Base-by-base conservation (phyloP, 2,329 filamentous ascomycete genomes). In the Colletotrichum eleusines region DNA sequence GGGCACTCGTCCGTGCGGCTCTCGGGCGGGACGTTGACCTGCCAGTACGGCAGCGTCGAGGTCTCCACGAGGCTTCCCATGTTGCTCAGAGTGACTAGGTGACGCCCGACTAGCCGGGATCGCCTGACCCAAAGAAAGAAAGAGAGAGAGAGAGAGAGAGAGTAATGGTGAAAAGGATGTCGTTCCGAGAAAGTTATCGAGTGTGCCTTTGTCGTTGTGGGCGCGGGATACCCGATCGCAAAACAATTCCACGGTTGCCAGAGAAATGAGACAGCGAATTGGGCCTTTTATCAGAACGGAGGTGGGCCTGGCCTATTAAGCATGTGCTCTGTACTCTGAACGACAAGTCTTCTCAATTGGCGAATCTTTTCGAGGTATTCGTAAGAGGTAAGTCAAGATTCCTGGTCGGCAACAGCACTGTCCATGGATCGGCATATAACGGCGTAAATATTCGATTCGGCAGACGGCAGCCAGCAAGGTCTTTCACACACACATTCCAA, bases 1-100 rank as follows among this genome's bases (percentile, higher is more conserved):
- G 95, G 95, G 77, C 94, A 97, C 63, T 90, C 84, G 2, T 80
- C 75, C 0, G 90, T 89, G 78, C 91, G 89, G 73, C 91, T 81
- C 33, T 84, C 78, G 44, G 83, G 81, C 0, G 92, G 89, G 20
- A 97, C 83, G 79, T 97, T 97, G 80, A 92, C 86, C 73, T 95
- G 91, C 94, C 94, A 97, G 83, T 92, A 97, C 0, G 92, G 91
- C 75, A 83, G 38, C 33, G 61, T 33, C 40, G 68, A 48, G 16
- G 55, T 48, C 18, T 61, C 53, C 57, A 44, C 50, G 44, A 71
- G 42, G 66, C 69, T 70, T 23, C 66, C 69, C 69, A 71, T 70
- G 44, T 9, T 58, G 31, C 26, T 23, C 20, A 18, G 48, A n/a
- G 33, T 9, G 33, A n/a, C 20, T 26, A 33, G 20, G n/a, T 18